A percentile compares a stretch with the other conserved stretches of the same genome.
Conservation (phyloP, 345 rosid species). For the Conringia planisiliqua region DNA sequence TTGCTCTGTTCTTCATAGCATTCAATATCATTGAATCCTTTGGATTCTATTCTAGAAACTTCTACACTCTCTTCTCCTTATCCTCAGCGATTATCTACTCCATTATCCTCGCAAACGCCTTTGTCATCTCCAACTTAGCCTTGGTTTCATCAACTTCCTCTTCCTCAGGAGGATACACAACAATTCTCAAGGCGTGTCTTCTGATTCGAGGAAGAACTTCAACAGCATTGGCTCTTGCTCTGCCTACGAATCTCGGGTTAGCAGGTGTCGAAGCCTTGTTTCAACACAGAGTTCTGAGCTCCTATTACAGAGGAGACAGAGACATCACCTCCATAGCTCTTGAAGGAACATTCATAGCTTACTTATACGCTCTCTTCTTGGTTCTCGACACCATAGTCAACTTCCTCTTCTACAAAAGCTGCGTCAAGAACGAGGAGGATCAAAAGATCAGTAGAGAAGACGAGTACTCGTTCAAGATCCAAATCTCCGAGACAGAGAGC, state of each 20-base stretch:
- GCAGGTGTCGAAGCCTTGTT: constrained; percentile 80
- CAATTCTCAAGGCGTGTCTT: constrained; percentile 63
- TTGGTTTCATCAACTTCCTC: constrained; percentile 39
- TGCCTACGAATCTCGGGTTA: constrained; percentile 52
- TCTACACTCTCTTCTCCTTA: constrained; percentile 42
- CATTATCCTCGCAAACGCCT: constrained; percentile 53
- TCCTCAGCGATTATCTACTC: constrained; percentile 66
- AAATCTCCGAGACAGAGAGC: constrained; percentile 37
- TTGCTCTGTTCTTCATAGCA: constrained; percentile 55
- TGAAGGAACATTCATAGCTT: constrained; percentile 66
- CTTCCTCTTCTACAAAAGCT: constrained; percentile 58
- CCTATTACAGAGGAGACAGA: constrained; percentile 26
- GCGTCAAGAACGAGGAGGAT: constrained; percentile 30
- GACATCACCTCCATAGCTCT: constrained; percentile 27
- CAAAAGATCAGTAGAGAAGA: constrained; percentile 29
- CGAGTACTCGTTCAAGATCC: constrained; percentile 30
- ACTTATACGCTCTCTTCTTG: constrained; percentile 57
- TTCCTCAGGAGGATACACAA: constrained; percentile 49
- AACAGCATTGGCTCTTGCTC: constrained; percentile 64
- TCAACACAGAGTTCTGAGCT: constrained; percentile 47
- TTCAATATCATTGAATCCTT: constrained; percentile 42
- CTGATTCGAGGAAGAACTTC: constrained; percentile 57
- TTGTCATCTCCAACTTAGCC: constrained; percentile 64
- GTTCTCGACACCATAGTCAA: constrained; percentile 69
- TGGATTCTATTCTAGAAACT: constrained; percentile 40